Percentiles rank a stretch among this genome's conserved stretches.
Conservation (phyloP, 2,329 filamentous ascomycete species). For the Teratosphaeria zuluensis region DNA sequence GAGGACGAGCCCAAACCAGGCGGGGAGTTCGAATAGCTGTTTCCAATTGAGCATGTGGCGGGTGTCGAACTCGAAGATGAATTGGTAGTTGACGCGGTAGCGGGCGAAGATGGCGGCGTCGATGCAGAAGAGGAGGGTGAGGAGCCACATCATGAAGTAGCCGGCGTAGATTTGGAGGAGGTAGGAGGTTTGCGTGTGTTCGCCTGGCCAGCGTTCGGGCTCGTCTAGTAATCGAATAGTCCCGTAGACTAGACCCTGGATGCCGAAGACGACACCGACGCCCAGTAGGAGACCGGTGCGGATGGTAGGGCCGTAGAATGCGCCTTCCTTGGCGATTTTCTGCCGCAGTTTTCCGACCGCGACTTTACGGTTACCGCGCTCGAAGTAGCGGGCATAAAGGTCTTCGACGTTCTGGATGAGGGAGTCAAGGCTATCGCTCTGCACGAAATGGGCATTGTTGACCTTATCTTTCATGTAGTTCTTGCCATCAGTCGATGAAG, state of each 20-base stretch:
- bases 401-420: slow-evolving; percentile 78
- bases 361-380: slow-evolving; percentile 84
- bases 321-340: slow-evolving; percentile 49
- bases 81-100: slow-evolving; percentile 82
- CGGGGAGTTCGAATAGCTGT: slow-evolving; percentile 75
- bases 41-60: slow-evolving; percentile 77
- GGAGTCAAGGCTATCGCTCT: slow-evolving; percentile 72
- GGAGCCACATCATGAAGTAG: slow-evolving; percentile 73
- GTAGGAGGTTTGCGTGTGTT: slow-evolving; percentile 21
- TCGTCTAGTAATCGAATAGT: slow-evolving; percentile 15
- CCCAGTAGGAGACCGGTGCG: slow-evolving; percentile 43
- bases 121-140: slow-evolving; percentile 76
- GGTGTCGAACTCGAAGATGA: slow-evolving; percentile 87
- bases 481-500: slow-evolving; percentile 48
- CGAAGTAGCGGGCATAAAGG: slow-evolving; percentile 89
- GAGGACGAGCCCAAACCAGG: slow-evolving; percentile 65
- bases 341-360: slow-evolving; percentile 79
- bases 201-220: slow-evolving; percentile 1
- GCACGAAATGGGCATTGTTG: slow-evolving; percentile 82
- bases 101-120: slow-evolving; percentile 74
- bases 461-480: slow-evolving; percentile 83
- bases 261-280: slow-evolving; percentile 33
- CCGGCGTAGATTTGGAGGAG: slow-evolving; percentile 69
- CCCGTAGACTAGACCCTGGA: slow-evolving; percentile 35
- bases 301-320: slow-evolving; percentile 51